Evolutionary conservation across 768 basidiomycete species (phyloP).

Genomic region (Lentinula sp.): DNA sequence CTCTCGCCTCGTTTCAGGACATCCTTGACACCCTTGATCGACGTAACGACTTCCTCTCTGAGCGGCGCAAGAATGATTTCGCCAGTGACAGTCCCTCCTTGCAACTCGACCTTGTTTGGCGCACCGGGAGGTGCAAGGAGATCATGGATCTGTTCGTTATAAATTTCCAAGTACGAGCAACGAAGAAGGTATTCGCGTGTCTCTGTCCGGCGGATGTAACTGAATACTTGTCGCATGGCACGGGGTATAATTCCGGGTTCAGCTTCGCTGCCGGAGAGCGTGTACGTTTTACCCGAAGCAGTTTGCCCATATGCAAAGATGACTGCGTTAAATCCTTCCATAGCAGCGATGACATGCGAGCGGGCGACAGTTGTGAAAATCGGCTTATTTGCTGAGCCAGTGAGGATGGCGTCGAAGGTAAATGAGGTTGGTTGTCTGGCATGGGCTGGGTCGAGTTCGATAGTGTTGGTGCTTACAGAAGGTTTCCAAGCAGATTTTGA

Average conservation of each 20-base stretch:
- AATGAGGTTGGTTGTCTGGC: slow-evolving; percentile 42
- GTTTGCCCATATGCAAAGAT: slow-evolving; percentile 96
- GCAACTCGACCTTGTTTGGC: slow-evolving; percentile 63
- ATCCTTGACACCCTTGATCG: slow-evolving; percentile 77
- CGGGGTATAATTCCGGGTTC: slow-evolving; percentile 95
- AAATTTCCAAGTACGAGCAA: slow-evolving; percentile 95
- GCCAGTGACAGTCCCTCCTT: slow-evolving; percentile 51
- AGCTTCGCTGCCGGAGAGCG: slow-evolving; percentile 65
- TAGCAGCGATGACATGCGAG: slow-evolving; percentile 82
- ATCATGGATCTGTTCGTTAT: slow-evolving; percentile 88
- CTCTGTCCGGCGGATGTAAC: slow-evolving; percentile 70
- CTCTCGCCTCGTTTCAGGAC: slow-evolving; percentile 84
- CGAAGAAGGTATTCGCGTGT: slow-evolving; percentile 89
- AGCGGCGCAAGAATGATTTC: slow-evolving; percentile 69
- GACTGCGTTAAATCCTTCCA: slow-evolving; percentile 96
- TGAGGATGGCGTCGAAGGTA: slow-evolving; percentile 71
- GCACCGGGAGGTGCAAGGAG: slow-evolving; percentile 66
- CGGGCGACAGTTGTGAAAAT: slow-evolving; percentile 72
- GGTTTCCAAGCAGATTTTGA: slow-evolving; percentile 51
- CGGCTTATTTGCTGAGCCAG: slow-evolving; percentile 73
- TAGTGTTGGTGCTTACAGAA: slow-evolving; percentile 33
- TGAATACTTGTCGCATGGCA: slow-evolving; percentile 89
- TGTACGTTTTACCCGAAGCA: slow-evolving; percentile 53
- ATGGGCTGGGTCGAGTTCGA: slow-evolving; percentile 57
- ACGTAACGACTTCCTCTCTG: slow-evolving; percentile 91